Conservation (phyloP, 2,329 filamentous ascomycete species). For the Thelonectria discophora region DNA sequence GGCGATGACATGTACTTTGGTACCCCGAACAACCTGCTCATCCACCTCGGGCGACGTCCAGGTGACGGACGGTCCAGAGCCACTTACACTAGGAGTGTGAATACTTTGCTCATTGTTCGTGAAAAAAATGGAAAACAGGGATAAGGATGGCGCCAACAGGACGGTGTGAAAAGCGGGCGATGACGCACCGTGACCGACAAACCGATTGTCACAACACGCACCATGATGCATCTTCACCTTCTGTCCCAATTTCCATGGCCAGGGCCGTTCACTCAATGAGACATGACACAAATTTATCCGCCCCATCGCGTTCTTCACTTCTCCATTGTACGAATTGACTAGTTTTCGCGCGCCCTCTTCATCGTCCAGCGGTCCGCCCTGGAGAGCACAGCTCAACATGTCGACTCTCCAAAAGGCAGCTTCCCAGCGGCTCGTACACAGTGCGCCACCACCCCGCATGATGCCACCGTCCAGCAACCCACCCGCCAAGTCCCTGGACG, state of each 20-base stretch:
- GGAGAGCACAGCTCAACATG: conserved; percentile 8
- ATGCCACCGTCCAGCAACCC: conserved; percentile 32
- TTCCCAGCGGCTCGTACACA: conserved; percentile 31
- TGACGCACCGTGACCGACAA: conserved; percentile 35
- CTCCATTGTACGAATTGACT: conserved; percentile 30
- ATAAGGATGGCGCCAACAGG: conserved; percentile 40
- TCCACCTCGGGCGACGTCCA: conserved; percentile 30
- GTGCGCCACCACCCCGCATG: conserved; percentile 40
- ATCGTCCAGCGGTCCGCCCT: conserved; percentile 19
- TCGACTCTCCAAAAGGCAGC: conserved; percentile 24
- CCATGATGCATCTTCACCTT: conserved; percentile 6
- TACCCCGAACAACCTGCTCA: conserved; percentile 8
- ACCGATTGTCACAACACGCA: conserved; percentile 17
- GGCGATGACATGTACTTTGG: not conserved
- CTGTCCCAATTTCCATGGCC: not conserved
- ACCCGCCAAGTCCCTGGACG: conserved; percentile 27
- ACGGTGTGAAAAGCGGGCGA: conserved; percentile 32
- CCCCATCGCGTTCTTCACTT: not conserved
- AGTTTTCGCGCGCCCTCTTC: conserved; percentile 20
- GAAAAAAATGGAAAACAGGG: conserved; percentile 44
- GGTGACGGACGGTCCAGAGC: conserved; percentile 37
- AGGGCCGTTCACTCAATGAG: conserved; percentile 15
- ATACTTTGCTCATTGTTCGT: conserved; percentile 33
- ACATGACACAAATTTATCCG: conserved; percentile 4
- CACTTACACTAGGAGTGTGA: conserved; percentile 10